Base-by-base conservation (phyloP, 768 basidiomycete genomes). In the Russula vinacea region DNA sequence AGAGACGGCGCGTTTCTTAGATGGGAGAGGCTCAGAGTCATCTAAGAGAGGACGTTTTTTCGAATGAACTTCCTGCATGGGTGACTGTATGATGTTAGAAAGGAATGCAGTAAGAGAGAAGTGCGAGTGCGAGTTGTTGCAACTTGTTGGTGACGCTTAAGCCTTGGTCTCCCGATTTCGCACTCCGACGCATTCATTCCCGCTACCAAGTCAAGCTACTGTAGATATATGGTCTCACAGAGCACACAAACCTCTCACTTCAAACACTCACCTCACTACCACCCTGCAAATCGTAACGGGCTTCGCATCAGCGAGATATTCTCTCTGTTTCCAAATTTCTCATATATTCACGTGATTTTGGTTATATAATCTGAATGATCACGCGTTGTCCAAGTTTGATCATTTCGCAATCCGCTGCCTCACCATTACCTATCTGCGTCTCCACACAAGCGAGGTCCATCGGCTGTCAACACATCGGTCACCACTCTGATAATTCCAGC, bases 361-460 rank as follows among this genome's bases (percentile, higher is more conserved):
- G 13, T 35, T 58, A 58, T 14, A 37, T 22, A 5, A 60, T 24
- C 29, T 54, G 52, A 1, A 54, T 7, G 10, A 71, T 68, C 47
- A 82, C 65, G 59, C 75, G 69, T 82, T 69, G 64, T 71, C 73
- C 68, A 69, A 24, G 70, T 69, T 88, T 81, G 19, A 93, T 70
- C 60, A 98, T 83, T 75, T 99, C 94, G 73, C 96, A 98, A 74
- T 99, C 97, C 24, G 83, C 78, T 62, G 71, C 71, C 56, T 84
- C 82, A 1, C 89, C 89, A 62, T 90, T 82, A 7, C 93, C 94
- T 58, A 96, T 86, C 74, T 98, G 95, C 26, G 94, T 92, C 75
- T 98, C 96, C 10, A 98, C 84, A 71, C 96, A 98, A 10, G 91
- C 81, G 68, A 94, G 83, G 70, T 93, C 91, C 76, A 93, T 81